Evolutionary conservation across 1,284 basidiomycete genomes (phyloP), one percentile per base, ranked within the genome.

Genomic region (Puccinia novopanici): DNA sequence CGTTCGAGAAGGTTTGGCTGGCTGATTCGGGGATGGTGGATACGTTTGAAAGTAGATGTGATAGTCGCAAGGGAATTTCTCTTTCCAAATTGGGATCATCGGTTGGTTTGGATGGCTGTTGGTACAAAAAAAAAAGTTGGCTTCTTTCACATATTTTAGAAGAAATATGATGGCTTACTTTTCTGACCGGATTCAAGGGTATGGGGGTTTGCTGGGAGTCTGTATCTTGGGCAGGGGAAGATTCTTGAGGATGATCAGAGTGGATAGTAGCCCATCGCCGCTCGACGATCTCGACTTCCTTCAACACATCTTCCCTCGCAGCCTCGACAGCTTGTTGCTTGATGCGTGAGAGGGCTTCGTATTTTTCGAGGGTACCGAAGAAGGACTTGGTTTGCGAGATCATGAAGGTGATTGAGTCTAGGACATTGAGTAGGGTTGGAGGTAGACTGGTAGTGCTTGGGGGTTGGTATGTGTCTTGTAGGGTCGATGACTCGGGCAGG

Each of bases 11-110:
- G n/a, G 15, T 48, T 12, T 70, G 40, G 5, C 27, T 34, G 15
- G 68, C 55, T 42, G 76, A 79, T 52, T 79, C 76, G 5, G 76
- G 76, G 24, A 79, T 72, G n/a, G 76, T 72, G 10, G 76, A 79
- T 8, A 79, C 55, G 67, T 79, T 79, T 0, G 76, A 79, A 4
- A 79, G 68, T 48, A 79, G n/a, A 48, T 79, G 76, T 17, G 67
- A 48, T 15, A 79, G 52, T n/a, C 76, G 70, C 45, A 79, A 27
- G 24, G 76, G 76, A n/a, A 79, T 52, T 55, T 40, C 24, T 57
- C 76, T 55, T 30, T 70, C 76, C 42, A 10, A n/a, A 59, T n/a
- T 59, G 22, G 76, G 76, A 63, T 79, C 68, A 27, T 79, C 76
- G 30, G 67, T 40, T 37, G 61, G 12, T 52, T 79, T 79, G 19